phyloP scores from a whole-genome alignment of 306 rosid species.

The Dalbergia cochinchinensis region DNA sequence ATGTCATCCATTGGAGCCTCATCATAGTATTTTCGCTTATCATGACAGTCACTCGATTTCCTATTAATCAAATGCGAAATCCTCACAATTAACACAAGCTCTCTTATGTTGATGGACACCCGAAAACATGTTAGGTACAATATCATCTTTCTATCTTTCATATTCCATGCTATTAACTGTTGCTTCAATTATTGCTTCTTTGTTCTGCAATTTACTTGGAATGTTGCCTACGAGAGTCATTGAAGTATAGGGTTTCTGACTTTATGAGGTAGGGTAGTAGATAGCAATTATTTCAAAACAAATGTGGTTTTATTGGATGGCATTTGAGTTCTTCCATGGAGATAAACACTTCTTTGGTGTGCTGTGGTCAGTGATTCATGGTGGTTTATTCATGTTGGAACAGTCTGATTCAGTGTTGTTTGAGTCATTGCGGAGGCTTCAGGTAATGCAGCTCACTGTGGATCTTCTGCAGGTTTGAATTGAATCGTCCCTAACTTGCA shows the following conservation, averaged over 20 bases:
- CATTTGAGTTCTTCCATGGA: neutral
- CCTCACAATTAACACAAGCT: no score
- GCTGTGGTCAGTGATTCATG: conserved; percentile 41
- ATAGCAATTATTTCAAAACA: conserved; percentile 1
- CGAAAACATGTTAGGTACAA: no score
- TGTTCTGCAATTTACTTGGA: conserved; percentile 33
- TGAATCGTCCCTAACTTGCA: conserved; percentile 33
- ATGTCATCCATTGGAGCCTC: no score
- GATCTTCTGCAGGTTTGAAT: conserved; percentile 74
- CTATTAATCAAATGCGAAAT: no score
- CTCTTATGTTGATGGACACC: no score
- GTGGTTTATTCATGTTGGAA: conserved; percentile 44
- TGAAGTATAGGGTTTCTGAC: neutral
- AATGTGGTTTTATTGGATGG: conserved; percentile 19
- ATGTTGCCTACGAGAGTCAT: conserved; percentile 6
- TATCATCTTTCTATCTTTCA: no score
- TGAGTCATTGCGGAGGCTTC: conserved; percentile 89
- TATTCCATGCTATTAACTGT: no score
- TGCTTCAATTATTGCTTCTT: conserved; percentile 17
- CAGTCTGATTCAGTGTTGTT: conserved; percentile 82
- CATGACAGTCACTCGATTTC: no score
- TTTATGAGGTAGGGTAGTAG: conserved; percentile 8
- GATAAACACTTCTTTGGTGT: conserved; percentile 26
- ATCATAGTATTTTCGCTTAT: no score
- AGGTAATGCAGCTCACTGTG: conserved; percentile 74